phyloP scores from a whole-genome alignment of 805 yeast genomes.

The Wickerhamiella kurtzmanii region DNA sequence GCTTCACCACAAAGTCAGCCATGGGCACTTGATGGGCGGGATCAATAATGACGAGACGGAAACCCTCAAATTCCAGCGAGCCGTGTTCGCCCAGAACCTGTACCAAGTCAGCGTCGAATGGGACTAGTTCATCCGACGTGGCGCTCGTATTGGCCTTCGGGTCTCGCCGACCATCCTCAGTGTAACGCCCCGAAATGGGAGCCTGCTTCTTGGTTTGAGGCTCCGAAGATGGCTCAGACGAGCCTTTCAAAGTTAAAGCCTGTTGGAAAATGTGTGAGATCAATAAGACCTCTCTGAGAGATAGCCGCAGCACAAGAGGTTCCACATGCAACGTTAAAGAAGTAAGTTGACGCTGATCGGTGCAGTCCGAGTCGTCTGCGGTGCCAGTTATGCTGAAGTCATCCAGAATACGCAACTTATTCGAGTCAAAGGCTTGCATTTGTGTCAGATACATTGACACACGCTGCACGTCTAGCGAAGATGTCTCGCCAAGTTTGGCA shows the following conservation, averaged over 20 bases:
- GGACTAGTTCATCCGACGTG: background rate
- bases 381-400: slow-evolving; percentile 74
- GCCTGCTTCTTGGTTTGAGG: background rate
- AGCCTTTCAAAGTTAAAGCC: slow-evolving; percentile 33
- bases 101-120: slow-evolving; percentile 2
- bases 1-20: slow-evolving; percentile 56
- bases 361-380: slow-evolving; percentile 57
- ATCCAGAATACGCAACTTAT: slow-evolving; percentile 62
- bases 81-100: slow-evolving; percentile 57
- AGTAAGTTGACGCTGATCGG: slow-evolving; percentile 44
- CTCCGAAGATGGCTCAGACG: slow-evolving; percentile 19
- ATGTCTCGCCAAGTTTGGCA: slow-evolving; percentile 52
- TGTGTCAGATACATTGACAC: slow-evolving; percentile 75
- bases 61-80: slow-evolving; percentile 53
- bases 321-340: slow-evolving; percentile 60
- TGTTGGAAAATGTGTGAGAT: slow-evolving; percentile 61
- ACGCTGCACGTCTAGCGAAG: slow-evolving; percentile 55
- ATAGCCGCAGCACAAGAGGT: slow-evolving; percentile 65
- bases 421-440: slow-evolving; percentile 55
- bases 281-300: slow-evolving; percentile 72
- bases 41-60: slow-evolving; percentile 73
- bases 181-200: background rate
- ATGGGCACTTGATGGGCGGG: slow-evolving; percentile 86
- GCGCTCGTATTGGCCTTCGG: background rate
- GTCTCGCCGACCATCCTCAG: background rate